phyloP scores from a whole-genome alignment of 2,329 filamentous ascomycete species.

The Aspergillus novofumigatus region DNA sequence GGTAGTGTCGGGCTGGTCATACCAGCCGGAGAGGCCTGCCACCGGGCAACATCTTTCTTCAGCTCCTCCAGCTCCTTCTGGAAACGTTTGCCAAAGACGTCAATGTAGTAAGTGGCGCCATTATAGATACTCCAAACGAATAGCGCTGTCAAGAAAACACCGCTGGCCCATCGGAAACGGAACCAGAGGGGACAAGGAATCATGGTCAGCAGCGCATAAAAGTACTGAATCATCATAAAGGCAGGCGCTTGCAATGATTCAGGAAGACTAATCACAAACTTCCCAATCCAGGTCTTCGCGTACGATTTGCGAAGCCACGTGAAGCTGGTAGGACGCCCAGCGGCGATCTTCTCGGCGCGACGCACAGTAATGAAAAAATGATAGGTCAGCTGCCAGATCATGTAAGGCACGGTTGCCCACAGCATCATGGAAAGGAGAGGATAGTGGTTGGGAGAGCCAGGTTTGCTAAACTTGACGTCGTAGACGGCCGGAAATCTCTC shows the following conservation, averaged over 20 bases:
- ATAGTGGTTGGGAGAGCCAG: conserved; percentile 76
- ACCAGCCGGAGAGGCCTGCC: conserved; percentile 56
- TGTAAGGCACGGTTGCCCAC: conserved; percentile 91
- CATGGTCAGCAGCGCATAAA: conserved; percentile 88
- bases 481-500: conserved; percentile 79
- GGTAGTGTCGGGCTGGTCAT: conserved; percentile 27
- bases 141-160: conserved; percentile 70
- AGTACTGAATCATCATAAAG: conserved; percentile 96
- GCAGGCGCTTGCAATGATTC: conserved; percentile 73
- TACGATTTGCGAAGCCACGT: conserved; percentile 95
- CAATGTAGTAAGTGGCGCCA: conserved; percentile 95
- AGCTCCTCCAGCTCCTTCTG: conserved; percentile 91
- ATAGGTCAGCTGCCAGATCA: conserved; percentile 87
- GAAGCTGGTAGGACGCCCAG: conserved; percentile 91
- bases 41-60: conserved; percentile 82
- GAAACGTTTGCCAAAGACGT: conserved; percentile 94
- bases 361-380: conserved; percentile 95
- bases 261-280: conserved; percentile 75
- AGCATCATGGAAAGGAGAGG: conserved; percentile 78
- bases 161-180: conserved; percentile 75
- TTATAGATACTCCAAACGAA: conserved; percentile 97
- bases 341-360: conserved; percentile 91
- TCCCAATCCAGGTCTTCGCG: conserved; percentile 82
- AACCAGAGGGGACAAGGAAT: conserved; percentile 94
- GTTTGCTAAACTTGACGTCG: conserved; percentile 65